A percentile compares a stretch with the other conserved stretches of the same genome.
Conservation (phyloP, 805 yeast genomes). For the Yamadazyma kitorensis region DNA sequence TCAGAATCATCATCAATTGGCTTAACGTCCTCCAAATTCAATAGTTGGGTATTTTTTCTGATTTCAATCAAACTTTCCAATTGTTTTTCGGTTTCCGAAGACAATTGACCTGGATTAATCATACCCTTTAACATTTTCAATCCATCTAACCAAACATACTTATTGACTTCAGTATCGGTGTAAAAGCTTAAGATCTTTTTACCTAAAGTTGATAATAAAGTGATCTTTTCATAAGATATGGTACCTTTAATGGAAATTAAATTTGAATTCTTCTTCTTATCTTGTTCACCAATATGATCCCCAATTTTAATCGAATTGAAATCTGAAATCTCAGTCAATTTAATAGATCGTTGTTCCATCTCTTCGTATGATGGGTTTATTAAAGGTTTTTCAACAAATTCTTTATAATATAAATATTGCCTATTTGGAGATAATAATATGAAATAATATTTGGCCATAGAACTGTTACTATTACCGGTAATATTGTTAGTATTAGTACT, state of each 20-base stretch:
- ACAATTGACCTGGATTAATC: conserved; percentile 29
- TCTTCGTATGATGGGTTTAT: conserved; percentile 56
- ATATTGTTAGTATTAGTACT: neutral
- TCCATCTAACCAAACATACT: conserved; percentile 79
- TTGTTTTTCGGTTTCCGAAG: conserved; percentile 36
- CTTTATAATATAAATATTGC: conserved; percentile 57
- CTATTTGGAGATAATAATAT: conserved; percentile 67
- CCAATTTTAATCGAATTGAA: conserved; percentile 52
- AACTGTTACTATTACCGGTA: neutral
- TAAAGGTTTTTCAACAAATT: conserved; percentile 46
- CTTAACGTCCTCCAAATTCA: conserved; percentile 29
- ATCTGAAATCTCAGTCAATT: conserved; percentile 47
- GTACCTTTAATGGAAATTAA: conserved; percentile 59
- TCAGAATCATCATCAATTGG: conserved; percentile 25
- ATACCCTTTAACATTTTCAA: conserved; percentile 47
- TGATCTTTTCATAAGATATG: conserved; percentile 54
- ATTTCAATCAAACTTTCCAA: conserved; percentile 31
- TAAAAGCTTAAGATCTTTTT: conserved; percentile 55
- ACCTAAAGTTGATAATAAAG: conserved; percentile 42
- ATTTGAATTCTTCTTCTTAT: conserved; percentile 39
- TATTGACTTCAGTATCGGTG: conserved; percentile 66
- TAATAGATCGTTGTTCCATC: conserved; percentile 51
- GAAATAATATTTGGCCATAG: conserved; percentile 42
- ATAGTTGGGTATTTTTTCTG: conserved; percentile 39
- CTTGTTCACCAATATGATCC: conserved; percentile 35